Conservation (phyloP, 164 flowering plant genomes). For the Echeveria elegans region DNA sequence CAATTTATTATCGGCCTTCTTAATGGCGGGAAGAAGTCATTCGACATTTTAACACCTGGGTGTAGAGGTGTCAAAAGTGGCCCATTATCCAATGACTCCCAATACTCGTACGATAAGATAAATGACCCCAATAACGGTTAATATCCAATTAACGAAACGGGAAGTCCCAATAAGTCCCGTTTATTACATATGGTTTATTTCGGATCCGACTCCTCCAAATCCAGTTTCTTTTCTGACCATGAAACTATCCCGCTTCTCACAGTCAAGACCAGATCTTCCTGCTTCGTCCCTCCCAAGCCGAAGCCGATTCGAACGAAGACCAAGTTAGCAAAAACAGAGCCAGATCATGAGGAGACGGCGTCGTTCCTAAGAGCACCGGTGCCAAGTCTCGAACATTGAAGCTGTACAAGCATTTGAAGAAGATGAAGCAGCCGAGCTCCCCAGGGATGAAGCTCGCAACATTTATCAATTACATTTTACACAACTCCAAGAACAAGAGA, state of each 20-base stretch:
- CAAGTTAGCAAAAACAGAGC: neutral
- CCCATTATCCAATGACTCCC: too few species aligned
- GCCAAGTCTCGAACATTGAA: slow-evolving; percentile 43
- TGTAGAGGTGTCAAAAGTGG: too few species aligned
- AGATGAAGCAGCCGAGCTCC: slow-evolving; percentile 47
- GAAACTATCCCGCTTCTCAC: neutral
- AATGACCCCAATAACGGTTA: too few species aligned
- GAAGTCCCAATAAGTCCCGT: too few species aligned
- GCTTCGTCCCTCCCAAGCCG: slow-evolving; percentile 8
- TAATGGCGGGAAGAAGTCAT: too few species aligned
- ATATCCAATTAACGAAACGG: too few species aligned
- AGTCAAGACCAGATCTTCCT: neutral
- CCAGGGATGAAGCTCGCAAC: slow-evolving; percentile 41
- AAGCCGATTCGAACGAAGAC: slow-evolving; percentile 2
- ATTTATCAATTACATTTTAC: slow-evolving; percentile 42
- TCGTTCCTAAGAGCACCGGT: slow-evolving; percentile 16
- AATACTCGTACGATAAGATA: too few species aligned
- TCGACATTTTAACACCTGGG: too few species aligned
- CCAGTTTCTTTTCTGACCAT: neutral
- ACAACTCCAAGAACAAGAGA: slow-evolving; percentile 28
- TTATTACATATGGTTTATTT: too few species aligned
- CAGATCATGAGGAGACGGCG: neutral
- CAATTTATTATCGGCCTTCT: too few species aligned
- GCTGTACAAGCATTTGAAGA: slow-evolving; percentile 43
- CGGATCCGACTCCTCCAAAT: neutral